Conservation (phyloP, 73 alveolate species). For the Paraurostyla sp. region DNA sequence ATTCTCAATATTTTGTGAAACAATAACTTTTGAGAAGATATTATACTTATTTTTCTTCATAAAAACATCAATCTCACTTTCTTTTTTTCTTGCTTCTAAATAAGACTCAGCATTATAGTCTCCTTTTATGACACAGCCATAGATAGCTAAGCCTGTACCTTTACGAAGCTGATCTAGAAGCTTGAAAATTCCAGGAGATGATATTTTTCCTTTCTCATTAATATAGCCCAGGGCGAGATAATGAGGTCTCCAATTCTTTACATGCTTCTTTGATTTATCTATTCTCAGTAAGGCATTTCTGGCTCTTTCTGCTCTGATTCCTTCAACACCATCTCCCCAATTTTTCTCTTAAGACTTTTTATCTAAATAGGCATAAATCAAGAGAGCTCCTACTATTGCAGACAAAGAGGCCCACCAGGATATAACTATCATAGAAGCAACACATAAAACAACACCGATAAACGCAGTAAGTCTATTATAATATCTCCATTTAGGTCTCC, state of each 20-base stretch:
- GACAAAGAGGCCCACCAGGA: conserved; percentile 81
- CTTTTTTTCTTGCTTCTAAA: conserved; percentile 68
- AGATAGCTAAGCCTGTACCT: conserved; percentile 84
- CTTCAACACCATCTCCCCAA: conserved; percentile 87
- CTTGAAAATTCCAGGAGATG: conserved; percentile 75
- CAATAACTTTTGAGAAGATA: conserved; percentile 76
- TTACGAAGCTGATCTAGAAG: conserved; percentile 73
- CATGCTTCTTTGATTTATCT: conserved; percentile 74
- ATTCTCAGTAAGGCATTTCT: conserved; percentile 76
- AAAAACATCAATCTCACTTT: conserved; percentile 68
- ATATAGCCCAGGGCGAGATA: conserved; percentile 75
- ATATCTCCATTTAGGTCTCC: conserved; percentile 84
- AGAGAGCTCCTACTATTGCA: conserved; percentile 62
- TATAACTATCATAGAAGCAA: conserved; percentile 72
- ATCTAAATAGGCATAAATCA: conserved; percentile 72
- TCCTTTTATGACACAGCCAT: conserved; percentile 76
- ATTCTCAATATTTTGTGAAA: conserved; percentile 57
- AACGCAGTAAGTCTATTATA: conserved; percentile 71
- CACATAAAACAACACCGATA: conserved; percentile 69
- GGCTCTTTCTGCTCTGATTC: conserved; percentile 81
- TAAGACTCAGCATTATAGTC: conserved; percentile 63
- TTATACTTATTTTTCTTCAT: conserved; percentile 68
- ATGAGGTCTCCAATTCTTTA: conserved; percentile 83
- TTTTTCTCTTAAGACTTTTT: conserved; percentile 70
- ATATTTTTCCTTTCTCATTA: conserved; percentile 68